Percentiles rank a stretch among this genome's conserved stretches.
Evolutionary conservation across 2,329 filamentous ascomycete species (phyloP).

Genomic region (Colletotrichum phormii): DNA sequence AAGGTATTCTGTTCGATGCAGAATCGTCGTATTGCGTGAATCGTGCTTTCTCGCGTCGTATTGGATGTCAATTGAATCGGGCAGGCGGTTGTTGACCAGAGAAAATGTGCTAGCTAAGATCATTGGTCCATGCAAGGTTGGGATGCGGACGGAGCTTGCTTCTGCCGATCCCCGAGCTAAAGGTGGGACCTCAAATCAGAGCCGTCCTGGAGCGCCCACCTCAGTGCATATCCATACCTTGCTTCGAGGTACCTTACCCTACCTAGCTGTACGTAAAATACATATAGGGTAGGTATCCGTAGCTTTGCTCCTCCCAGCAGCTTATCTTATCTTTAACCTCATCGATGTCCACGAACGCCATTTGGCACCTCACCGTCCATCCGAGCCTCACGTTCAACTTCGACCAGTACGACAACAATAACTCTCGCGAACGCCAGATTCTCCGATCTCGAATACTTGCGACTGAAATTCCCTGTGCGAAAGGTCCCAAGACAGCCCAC

Average conservation of each 20-base stretch:
- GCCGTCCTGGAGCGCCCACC: not conserved
- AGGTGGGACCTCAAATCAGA: not conserved
- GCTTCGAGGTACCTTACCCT: not conserved
- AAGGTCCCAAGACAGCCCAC: not conserved
- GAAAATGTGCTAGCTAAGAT: conserved; percentile 15
- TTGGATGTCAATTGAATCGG: not conserved
- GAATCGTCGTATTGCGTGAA: not conserved
- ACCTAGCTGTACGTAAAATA: not conserved
- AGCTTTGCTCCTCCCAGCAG: not conserved
- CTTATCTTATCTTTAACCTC: not conserved
- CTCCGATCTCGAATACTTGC: not conserved
- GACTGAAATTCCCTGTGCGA: not conserved
- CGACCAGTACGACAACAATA: not conserved
- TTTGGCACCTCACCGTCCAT: not conserved
- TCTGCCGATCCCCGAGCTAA: conserved; percentile 28
- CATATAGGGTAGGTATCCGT: not conserved
- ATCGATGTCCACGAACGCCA: not conserved
- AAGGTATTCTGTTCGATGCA: not conserved
- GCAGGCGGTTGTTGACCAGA: not conserved
- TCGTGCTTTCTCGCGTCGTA: not conserved
- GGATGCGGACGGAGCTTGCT: conserved; percentile 32
- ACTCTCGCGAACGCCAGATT: not conserved
- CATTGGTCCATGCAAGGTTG: conserved; percentile 1
- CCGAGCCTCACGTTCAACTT: not conserved
- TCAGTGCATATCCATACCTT: not conserved